Conservation (phyloP, 2,329 filamentous ascomycete genomes). For the Parascedosporium putredinis region DNA sequence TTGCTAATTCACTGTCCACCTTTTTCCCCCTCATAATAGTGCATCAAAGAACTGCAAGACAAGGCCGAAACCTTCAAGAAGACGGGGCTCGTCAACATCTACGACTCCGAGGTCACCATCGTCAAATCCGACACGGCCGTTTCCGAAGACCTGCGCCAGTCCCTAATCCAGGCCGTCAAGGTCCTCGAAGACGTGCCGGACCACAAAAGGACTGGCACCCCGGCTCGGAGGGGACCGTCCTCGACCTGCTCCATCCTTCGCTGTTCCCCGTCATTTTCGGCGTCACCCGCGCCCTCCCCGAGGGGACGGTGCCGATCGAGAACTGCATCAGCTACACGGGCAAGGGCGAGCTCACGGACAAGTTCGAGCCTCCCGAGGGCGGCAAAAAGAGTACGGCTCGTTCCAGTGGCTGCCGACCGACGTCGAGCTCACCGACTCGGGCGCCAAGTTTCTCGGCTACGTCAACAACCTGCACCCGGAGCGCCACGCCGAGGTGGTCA, state of each 20-base stretch:
- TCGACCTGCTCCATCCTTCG: constrained; percentile 54
- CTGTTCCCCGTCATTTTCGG: constrained; percentile 51
- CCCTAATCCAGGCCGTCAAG: constrained; percentile 31
- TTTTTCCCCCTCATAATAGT: too few species aligned
- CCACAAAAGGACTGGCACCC: constrained; percentile 51
- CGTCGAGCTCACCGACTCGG: constrained; percentile 27
- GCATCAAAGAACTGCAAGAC: constrained; percentile 30
- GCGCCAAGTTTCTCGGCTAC: constrained; percentile 35
- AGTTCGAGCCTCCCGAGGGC: background rate
- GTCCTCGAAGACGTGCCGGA: constrained; percentile 41
- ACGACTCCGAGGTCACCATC: constrained; percentile 10
- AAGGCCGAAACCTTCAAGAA: constrained; percentile 32
- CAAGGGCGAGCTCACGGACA: constrained; percentile 14
- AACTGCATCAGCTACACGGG: constrained; percentile 25
- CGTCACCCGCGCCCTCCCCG: constrained; percentile 23
- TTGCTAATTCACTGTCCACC: too few species aligned
- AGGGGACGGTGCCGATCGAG: constrained; percentile 24
- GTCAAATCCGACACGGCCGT: constrained; percentile 15
- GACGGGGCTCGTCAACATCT: constrained; percentile 14
- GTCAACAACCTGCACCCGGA: constrained; percentile 43
- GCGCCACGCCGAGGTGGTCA: constrained; percentile 26
- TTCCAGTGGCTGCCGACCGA: constrained; percentile 42
- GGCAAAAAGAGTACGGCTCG: constrained; percentile 12
- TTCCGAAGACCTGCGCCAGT: constrained; percentile 16
- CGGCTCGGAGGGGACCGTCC: constrained; percentile 41